Base-by-base conservation (phyloP, 805 yeast genomes). In the Teunomyces barrocoloradensis region DNA sequence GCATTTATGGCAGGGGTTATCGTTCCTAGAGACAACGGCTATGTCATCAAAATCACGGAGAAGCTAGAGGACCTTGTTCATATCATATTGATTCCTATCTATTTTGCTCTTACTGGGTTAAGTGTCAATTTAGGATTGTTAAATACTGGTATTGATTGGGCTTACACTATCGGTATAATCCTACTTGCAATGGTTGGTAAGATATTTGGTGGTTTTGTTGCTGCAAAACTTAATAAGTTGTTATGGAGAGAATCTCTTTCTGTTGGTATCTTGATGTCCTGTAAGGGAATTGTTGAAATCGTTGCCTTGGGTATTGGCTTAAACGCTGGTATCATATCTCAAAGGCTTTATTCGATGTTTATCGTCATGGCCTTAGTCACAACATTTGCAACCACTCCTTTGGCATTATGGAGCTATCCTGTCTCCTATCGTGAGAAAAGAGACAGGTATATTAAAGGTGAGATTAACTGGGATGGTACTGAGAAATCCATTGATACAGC, bases 261-360 rank as follows among this genome's bases (percentile, higher is more conserved):
- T 2, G 92, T 86, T 33, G 96, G 95, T 45, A 78, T 85, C 20
- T 71, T 87, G 55, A 87, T 87, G 94, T 85, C 92, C 5, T 87
- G 96, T 74, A 87, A 87, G 65, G 96, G 96, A 65, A 85, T 87
- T 53, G 94, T 87, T 20, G 95, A 87, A 65, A 84, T 87, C 61
- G 91, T 87, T 36, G 94, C 87, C 17, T 71, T 87, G 53, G 82
- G 80, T 36, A 81, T 85, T 20, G 96, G 96, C 42, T 72, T 86
- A 46, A 81, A 79, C 51, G 86, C 94, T 4, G 79, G 79, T 0
- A 87, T 87, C 45, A 80, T 87, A 43, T 71, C 81, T 3, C 74
- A 75, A 47, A 81, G 79, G 51, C 82, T 83, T 1, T 87, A 80
- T 61, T 84, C 91, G 13, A 87, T 87, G 91, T 86, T 87, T 59